Conservation (phyloP, 352 stramenopile genomes). For the Globisporangium cederbergense region DNA sequence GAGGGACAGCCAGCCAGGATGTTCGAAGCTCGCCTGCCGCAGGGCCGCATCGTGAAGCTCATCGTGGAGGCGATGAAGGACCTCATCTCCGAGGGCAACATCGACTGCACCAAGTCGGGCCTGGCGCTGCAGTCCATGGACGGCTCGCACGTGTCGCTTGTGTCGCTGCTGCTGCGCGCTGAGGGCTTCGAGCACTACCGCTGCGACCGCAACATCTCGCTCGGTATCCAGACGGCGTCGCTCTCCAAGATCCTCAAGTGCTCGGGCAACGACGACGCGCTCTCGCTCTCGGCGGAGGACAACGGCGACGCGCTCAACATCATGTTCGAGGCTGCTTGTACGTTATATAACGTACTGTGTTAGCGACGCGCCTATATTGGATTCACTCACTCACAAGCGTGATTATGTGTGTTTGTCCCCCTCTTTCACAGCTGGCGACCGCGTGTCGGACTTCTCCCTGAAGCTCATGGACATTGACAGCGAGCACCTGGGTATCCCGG, state of each 20-base stretch:
- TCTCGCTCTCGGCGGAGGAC: constrained; percentile 99
- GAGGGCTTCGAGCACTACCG: constrained; percentile 98
- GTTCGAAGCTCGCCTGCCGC: constrained; percentile 97
- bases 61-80: constrained; percentile 99
- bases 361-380: background rate
- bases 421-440: constrained; percentile 66
- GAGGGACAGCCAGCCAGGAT: constrained; percentile 68
- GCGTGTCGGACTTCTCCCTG: constrained; percentile 96
- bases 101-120: constrained; percentile 93
- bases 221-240: constrained; percentile 97
- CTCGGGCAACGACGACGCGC: constrained; percentile 96
- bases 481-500: constrained; percentile 98
- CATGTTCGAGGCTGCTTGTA: constrained; percentile 96
- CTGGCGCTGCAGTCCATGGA: constrained; percentile 98
- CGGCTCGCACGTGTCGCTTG: constrained; percentile 98
- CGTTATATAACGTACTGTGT: constrained; percentile 16
- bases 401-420: constrained; percentile 1
- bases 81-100: constrained; percentile 98
- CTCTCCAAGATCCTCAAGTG: constrained; percentile 99
- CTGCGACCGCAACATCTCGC: constrained; percentile 96
- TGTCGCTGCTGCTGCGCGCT: constrained; percentile 91
- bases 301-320: constrained; percentile 94
- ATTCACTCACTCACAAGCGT: background rate
- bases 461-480: constrained; percentile 99
- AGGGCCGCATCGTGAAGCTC: constrained; percentile 98